phyloP scores from a whole-genome alignment of 164 flowering plant species.

The Magnolia sinica region DNA sequence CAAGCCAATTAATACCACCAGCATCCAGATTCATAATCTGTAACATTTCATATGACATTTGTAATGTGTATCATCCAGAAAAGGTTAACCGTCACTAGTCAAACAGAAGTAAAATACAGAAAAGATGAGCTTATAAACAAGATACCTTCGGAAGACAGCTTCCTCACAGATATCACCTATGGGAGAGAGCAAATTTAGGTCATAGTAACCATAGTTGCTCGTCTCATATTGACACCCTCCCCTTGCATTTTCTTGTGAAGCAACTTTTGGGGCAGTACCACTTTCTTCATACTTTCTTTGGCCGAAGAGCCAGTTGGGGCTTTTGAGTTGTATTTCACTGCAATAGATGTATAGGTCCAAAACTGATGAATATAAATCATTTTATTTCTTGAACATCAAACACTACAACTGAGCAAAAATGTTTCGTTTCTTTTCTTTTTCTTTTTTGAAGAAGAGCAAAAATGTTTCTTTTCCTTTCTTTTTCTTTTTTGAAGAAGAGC shows the following conservation, averaged over 20 bases:
- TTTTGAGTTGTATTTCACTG: slow-evolving; percentile 96
- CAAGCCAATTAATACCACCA: not conserved
- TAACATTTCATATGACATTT: not conserved
- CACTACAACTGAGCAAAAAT: not conserved
- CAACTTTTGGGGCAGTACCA: slow-evolving; percentile 44
- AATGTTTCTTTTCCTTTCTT: not conserved
- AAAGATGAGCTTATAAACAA: not conserved
- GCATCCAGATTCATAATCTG: not conserved
- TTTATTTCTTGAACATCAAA: too few relatives aligned
- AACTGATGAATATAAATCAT: not conserved
- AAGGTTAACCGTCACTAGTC: not conserved
- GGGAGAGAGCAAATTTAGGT: slow-evolving; percentile 63
- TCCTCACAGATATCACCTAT: slow-evolving; percentile 49
- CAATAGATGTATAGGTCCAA: slow-evolving; percentile 8
- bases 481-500: too few relatives aligned
- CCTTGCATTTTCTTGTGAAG: slow-evolving; percentile 32
- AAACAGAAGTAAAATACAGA: not conserved
- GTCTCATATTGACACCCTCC: slow-evolving; percentile 29
- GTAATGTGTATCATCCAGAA: not conserved
- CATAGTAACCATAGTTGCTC: slow-evolving; percentile 29
- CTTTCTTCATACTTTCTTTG: slow-evolving; percentile 77
- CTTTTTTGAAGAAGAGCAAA: not conserved
- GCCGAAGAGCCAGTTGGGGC: slow-evolving; percentile 98
- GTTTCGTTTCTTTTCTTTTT: not conserved
- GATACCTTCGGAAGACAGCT: slow-evolving; percentile 71